These are phyloP conservation scores for Abelmoschus esculentus DNA, from an alignment of 345 rosid species.

Conservation along the genomic window DNA sequence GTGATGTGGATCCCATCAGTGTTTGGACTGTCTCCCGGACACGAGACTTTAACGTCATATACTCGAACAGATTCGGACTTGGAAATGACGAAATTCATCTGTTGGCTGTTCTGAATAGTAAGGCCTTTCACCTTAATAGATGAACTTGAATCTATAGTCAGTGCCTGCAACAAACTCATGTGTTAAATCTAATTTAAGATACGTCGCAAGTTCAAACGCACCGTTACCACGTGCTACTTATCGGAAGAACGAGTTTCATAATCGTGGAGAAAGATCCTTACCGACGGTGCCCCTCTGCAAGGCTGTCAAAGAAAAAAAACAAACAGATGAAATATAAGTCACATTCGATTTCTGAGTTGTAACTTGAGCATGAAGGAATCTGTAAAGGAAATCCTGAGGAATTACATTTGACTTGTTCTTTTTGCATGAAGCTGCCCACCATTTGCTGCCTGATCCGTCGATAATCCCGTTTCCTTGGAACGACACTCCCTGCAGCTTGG, in stretches of 20 bases:
- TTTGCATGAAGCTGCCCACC: constrained; percentile 99
- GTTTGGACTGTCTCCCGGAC: constrained; percentile 94
- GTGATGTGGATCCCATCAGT: constrained; percentile 93
- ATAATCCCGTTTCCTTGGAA: constrained; percentile 89
- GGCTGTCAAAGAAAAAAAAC: constrained; percentile 49
- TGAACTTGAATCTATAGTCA: constrained; percentile 91
- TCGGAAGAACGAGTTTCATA: constrained; percentile 10
- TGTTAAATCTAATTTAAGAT: constrained; percentile 15
- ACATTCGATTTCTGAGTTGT: constrained; percentile 5
- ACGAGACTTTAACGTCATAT: constrained; percentile 53
- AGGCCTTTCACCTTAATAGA: constrained; percentile 59
- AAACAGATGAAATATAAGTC: constrained; percentile 14
- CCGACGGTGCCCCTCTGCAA: constrained; percentile 86
- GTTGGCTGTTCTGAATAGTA: constrained; percentile 88
- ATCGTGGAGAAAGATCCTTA: constrained; percentile 25
- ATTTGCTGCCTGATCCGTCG: constrained; percentile 96
- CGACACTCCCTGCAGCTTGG: constrained; percentile 56
- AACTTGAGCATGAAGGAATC: constrained; percentile 10
- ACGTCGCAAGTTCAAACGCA: neutral
- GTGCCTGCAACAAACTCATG: constrained; percentile 45
- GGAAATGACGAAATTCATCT: constrained; percentile 82
- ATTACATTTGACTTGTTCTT: constrained; percentile 78
- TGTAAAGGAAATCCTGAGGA: constrained; percentile 12
- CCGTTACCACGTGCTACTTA: constrained; percentile 3
- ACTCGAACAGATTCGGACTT: constrained; percentile 53